These are phyloP conservation scores for Diaporthe sp. DNA, from an alignment of 2,329 filamentous ascomycete genomes.

Conservation along the genomic window DNA sequence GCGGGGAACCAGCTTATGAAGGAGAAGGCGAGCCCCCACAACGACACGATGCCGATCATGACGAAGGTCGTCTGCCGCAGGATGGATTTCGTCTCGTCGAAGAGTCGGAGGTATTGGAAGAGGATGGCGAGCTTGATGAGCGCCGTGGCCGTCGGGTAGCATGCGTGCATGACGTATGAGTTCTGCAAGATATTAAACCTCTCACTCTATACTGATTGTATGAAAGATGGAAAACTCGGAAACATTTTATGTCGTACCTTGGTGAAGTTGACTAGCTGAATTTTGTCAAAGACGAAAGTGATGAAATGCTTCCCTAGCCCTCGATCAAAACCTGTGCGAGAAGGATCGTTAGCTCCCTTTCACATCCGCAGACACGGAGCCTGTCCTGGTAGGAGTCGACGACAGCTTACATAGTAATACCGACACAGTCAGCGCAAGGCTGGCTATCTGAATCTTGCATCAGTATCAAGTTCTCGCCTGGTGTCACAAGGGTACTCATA, in stretches of 20 bases:
- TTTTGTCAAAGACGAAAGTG: neutral
- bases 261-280: conserved; percentile 16
- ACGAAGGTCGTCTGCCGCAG: conserved; percentile 39
- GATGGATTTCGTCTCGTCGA: conserved; percentile 27
- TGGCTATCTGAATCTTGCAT: conserved; percentile 5
- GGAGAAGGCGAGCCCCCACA: conserved; percentile 44
- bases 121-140: conserved; percentile 47
- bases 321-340: neutral
- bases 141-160: conserved; percentile 44
- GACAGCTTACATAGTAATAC: conserved; percentile 8
- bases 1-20: conserved; percentile 46
- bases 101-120: conserved; percentile 47
- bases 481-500: too few species aligned
- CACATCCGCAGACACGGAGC: too few species aligned
- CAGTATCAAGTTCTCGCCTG: neutral
- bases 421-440: conserved; percentile 21
- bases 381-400: neutral
- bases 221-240: too few species aligned
- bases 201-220: neutral
- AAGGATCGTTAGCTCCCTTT: neutral
- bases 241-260: neutral
- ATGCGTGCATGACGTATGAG: conserved; percentile 44
- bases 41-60: conserved; percentile 40
- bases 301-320: conserved; percentile 32
- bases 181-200: conserved; percentile 33